Conservation (phyloP, 164 flowering plant genomes). For the Taxillus chinensis region DNA sequence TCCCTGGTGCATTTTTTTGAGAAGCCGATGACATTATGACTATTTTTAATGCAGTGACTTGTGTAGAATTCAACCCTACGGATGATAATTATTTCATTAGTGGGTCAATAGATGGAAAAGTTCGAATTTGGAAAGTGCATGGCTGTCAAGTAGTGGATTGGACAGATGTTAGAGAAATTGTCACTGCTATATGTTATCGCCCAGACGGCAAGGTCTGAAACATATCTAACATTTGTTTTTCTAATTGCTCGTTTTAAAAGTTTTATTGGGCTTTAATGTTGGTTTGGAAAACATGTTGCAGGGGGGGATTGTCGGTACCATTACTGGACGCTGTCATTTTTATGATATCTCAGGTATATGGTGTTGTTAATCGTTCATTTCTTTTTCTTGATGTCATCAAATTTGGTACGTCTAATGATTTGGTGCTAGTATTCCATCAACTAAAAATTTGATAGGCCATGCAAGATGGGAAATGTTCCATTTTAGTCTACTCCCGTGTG, state of each 20-base stretch:
- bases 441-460: no score
- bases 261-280: neutral
- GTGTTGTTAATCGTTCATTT: neutral
- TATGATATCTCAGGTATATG: conserved; percentile 50
- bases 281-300: conserved; percentile 17
- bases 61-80: conserved; percentile 60
- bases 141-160: conserved; percentile 54
- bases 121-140: conserved; percentile 64
- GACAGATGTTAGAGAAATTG: conserved; percentile 59
- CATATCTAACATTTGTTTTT: conserved; percentile 2
- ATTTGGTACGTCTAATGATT: no score
- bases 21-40: no score
- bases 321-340: conserved; percentile 56
- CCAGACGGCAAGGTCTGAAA: conserved; percentile 66
- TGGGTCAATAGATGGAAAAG: conserved; percentile 83
- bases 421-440: no score
- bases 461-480: no score
- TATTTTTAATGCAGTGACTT: conserved; percentile 44
- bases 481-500: no score
- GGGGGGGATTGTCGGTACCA: conserved; percentile 68
- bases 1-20: no score
- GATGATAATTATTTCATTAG: conserved; percentile 68
- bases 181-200: conserved; percentile 63
- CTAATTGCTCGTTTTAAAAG: neutral
- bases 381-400: neutral